Base-by-base conservation (phyloP, 1,284 basidiomycete species). In the Amylostereum areolatum region DNA sequence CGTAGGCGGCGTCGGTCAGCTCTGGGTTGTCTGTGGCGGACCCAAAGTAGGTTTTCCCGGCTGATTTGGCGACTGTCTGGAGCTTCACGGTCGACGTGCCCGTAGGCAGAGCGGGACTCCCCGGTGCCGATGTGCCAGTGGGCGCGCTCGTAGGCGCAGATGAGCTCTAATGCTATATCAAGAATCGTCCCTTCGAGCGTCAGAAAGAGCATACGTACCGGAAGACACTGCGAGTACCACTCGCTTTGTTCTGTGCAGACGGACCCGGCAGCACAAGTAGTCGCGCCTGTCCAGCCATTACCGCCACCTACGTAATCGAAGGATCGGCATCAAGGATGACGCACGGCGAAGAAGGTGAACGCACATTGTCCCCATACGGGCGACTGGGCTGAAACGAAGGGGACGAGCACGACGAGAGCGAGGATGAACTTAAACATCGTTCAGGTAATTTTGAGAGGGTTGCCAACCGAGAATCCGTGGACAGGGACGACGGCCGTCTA, bases 341-440 rank as follows among this genome's bases (percentile, higher is more conserved):
- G 18, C 18, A 18, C 18, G 18, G 18, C 18, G 18, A 18, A 18
- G 9, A 25, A 43, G n/a, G 27, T 28, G 5, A 9, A 58, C 63
- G 28, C 53, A 66, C 68, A 68, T 57, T 69, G 68, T 44, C 62
- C 64, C 62, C 65, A 69, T 30, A 60, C 63, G 1, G 48, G 46
- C 11, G 62, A 60, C 53, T 69, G 66, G 4, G 62, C 66, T n/a
- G 59, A 46, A 29, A 59, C 65, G 46, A 59, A 55, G 7, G 65
- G 62, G n/a, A 66, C 49, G 37, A 63, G 44, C 8, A 59, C 57
- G 5, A 59, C 55, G 45, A 68, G 61, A 32, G 58, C 49, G 18
- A 35, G 9, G n/a, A n/a, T 35, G n/a, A 35, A 35, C 9, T n/a
- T 35, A 8, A 35, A 35, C 34, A 42, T 27, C 40, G 18, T 18